Base-by-base conservation (phyloP, 1,139 yeast species). In the Pneumocystis sp. region DNA sequence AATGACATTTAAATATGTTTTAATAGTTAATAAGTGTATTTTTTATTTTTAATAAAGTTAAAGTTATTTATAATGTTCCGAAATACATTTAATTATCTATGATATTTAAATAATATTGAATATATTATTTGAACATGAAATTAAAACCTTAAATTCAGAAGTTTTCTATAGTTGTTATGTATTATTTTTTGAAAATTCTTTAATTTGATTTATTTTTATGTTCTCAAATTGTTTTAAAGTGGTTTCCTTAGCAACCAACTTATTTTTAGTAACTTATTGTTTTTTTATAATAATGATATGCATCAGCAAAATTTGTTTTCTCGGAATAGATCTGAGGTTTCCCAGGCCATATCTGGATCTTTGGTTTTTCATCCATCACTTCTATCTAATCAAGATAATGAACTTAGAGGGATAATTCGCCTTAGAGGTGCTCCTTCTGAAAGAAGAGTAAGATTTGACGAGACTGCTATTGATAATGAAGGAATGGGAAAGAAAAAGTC, bases 401-500 rank as follows among this genome's bases (percentile, higher is more conserved):
- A 50, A 25, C 7, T 50, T 29, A 59, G 37, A 31, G 61, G 45
- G 21, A 59, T 59, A 39, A 39, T 59, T 39, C 61, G 40, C 12
- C 61, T 59, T 42, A 59, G 34, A 39, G 44, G 45, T 10, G 61
- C 40, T 25, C 66, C 63, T 3, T 39, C 66, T 31, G 66, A 39
- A 25, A 63, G 68, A 17, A 61, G 68, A 34, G 68, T 67, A 17
- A 63, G 63, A 39, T 67, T 67, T 67, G 59, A 67, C 15, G 62
- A 66, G 19, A 59, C 63, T 15, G 66, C 67, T 35, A 61, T 67
- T 12, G 68, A 67, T 40, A 67, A 67, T 44, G 68, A 67, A 37
- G 62, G 64, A 17, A 21, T 67, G 42, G 66, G 68, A 42, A 61
- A 65, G 17, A 67, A 67, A 42, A 61, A 63, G 17, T 67, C 69